Evolutionary conservation across 768 basidiomycete species (phyloP), one percentile per base, ranked within the genome.

Genomic region (Mycena olivaceomarginata): DNA sequence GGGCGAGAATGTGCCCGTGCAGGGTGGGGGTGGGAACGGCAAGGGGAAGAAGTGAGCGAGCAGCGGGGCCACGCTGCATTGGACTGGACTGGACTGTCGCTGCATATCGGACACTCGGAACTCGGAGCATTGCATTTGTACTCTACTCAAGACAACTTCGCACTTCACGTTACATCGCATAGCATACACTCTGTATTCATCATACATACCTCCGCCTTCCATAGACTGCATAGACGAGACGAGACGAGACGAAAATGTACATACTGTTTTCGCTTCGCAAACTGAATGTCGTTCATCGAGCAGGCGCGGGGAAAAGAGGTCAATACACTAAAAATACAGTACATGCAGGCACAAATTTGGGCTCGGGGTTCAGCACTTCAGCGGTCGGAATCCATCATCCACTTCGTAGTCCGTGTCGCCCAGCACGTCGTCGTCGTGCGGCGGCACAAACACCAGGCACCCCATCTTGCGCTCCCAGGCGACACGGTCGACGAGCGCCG

Each of bases 381-480:
- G 37, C 16, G 22, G 41, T 20, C 43, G n/a, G 5, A 41, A 57
- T 15, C 41, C 40, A 20, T 59, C 48, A 18, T 67, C 25, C 51
- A 59, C 22, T 62, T 74, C 69, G 41, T 77, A 63, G 13, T 74
- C 67, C 10, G 65, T 56, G 57, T 64, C 64, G 43, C 37, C 64
- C 48, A 59, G 56, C 40, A 65, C 41, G 25, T 70, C 77, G 12
- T 60, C 73, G 22, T 73, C 67, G 48, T 69, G 43, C 37, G 74
- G 63, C 53, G 78, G 78, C 40, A 74, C 62, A 40, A 79, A 79
- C 12, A 73, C 53, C 62, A 79, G 64, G 45, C 78, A 79, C 25
- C 78, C 78, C 78, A 79, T 79, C 63, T 79, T 79, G 18, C 48
- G 22, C 78, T 79, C 78, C 78, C 78, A 79, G 2, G 63, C 62